Conservation (phyloP, 441 rosid species). For the Croton setiger region DNA sequence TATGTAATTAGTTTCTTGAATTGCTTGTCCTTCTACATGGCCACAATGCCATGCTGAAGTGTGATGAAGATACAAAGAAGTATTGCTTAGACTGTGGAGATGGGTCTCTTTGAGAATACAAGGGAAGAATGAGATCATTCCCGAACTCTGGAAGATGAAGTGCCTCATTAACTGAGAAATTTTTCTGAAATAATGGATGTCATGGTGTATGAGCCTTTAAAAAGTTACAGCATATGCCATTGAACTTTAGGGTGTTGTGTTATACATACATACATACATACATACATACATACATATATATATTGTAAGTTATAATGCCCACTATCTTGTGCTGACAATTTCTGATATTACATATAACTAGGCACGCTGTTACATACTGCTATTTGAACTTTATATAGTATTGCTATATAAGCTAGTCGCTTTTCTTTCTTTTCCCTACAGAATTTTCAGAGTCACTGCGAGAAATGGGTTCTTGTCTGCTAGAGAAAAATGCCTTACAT, state of each 20-base stretch:
- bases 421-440: slow-evolving; percentile 31
- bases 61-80: neutral
- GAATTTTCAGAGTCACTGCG: slow-evolving; percentile 94
- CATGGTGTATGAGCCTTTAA: neutral
- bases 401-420: neutral
- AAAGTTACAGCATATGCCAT: neutral
- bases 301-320: neutral
- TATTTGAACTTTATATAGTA: neutral
- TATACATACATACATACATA: no score
- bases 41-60: neutral
- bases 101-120: neutral
- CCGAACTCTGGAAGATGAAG: neutral
- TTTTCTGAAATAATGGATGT: neutral
- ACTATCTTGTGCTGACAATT: neutral
- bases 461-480: slow-evolving; percentile 91
- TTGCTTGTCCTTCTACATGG: neutral
- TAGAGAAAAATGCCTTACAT: slow-evolving; percentile 62
- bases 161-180: neutral
- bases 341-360: neutral
- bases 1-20: neutral
- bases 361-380: neutral
- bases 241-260: neutral
- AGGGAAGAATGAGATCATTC: neutral
- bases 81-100: neutral
- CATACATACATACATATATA: no score